These are phyloP conservation scores for Laguncularia racemosa DNA, from an alignment of 345 rosid species.

Conservation along the genomic window DNA sequence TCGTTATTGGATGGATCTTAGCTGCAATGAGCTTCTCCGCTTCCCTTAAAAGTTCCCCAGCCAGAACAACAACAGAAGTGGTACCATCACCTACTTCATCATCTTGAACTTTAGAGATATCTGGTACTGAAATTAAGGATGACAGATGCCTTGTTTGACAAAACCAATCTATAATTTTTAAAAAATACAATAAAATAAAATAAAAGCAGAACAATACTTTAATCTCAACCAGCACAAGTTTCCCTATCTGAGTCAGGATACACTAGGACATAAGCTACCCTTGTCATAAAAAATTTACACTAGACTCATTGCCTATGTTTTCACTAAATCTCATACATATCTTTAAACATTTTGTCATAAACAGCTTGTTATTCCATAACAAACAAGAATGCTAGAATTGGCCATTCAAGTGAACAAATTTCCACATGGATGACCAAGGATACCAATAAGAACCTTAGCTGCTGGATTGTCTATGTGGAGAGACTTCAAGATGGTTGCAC, in stretches of 20 bases:
- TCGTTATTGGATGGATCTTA: constrained; percentile 98
- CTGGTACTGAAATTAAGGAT: constrained; percentile 26
- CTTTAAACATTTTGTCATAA: background rate
- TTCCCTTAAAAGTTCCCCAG: constrained; percentile 91
- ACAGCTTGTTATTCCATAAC: background rate
- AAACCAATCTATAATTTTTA: background rate
- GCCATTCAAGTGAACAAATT: background rate
- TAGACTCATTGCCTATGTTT: too few relatives aligned
- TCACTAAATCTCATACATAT: background rate
- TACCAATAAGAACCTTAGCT: constrained; percentile 95
- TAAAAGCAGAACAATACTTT: too few relatives aligned
- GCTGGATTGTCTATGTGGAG: constrained; percentile 94
- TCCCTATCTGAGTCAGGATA: too few relatives aligned
- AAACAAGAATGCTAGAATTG: background rate
- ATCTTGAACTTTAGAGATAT: constrained; percentile 98
- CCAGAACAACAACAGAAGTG: constrained; percentile 97
- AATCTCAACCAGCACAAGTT: too few relatives aligned
- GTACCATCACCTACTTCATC: constrained; percentile 99
- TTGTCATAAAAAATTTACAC: too few relatives aligned
- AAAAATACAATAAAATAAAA: too few relatives aligned
- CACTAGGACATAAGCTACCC: too few relatives aligned
- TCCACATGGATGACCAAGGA: constrained; percentile 15
- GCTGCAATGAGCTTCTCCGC: constrained; percentile 88
- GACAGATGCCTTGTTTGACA: background rate
- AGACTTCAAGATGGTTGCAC: constrained; percentile 94